Evolutionary conservation across 2,329 filamentous ascomycete species (phyloP).

Genomic region (Alternaria sp.): DNA sequence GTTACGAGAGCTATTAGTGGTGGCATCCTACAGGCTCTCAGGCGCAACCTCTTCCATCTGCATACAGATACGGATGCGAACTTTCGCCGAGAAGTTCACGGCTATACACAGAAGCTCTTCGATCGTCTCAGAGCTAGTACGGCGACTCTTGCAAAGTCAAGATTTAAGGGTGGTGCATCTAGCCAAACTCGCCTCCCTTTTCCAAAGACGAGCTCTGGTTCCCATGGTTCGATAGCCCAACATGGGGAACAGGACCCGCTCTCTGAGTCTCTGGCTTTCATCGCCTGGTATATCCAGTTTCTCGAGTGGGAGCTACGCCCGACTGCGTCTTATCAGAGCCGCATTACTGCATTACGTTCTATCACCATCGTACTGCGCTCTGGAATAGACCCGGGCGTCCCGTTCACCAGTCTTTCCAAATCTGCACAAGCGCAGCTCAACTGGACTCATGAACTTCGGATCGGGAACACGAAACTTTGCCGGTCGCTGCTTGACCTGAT

Average conservation of each 20-base stretch:
- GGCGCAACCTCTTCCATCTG: slow-evolving; percentile 71
- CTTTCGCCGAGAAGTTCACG: slow-evolving; percentile 81
- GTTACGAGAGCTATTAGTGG: slow-evolving; percentile 76
- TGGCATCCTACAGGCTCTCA: slow-evolving; percentile 69
- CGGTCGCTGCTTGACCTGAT: slow-evolving; percentile 78
- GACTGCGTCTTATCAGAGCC: slow-evolving; percentile 87
- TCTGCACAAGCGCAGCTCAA: slow-evolving; percentile 57
- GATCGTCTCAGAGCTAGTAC: slow-evolving; percentile 66
- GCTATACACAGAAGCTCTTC: slow-evolving; percentile 77
- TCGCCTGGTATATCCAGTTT: slow-evolving; percentile 78
- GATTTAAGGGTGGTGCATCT: slow-evolving; percentile 13
- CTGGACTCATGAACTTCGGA: slow-evolving; percentile 60
- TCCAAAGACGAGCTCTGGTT: slow-evolving; percentile 19
- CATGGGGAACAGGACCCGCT: slow-evolving; percentile 32
- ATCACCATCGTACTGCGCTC: slow-evolving; percentile 72
- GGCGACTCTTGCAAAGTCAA: slow-evolving; percentile 37
- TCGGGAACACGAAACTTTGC: slow-evolving; percentile 58
- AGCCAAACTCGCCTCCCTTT: slow-evolving; percentile 25
- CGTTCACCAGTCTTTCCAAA: slow-evolving; percentile 53
- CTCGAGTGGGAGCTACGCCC: slow-evolving; percentile 77
- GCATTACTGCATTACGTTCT: slow-evolving; percentile 80
- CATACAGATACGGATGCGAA: slow-evolving; percentile 88
- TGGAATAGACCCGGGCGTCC: slow-evolving; percentile 66
- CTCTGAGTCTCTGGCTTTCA: slow-evolving; percentile 68
- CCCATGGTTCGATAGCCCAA: neutral